phyloP scores from a whole-genome alignment of 2,329 filamentous ascomycete species.

The Tolypocladium pustulatum region DNA sequence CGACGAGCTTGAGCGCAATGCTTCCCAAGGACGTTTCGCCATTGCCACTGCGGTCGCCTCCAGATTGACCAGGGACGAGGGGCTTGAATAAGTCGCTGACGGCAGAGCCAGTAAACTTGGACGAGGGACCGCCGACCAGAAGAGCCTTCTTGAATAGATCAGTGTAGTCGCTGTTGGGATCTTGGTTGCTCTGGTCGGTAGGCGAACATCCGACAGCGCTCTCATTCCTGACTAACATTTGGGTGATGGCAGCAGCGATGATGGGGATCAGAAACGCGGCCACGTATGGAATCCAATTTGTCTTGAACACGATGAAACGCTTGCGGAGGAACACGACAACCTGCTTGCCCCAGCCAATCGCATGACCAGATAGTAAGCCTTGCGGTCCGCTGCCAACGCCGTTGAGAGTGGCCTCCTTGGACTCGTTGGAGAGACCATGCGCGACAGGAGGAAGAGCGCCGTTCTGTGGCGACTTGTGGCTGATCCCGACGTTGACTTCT shows the following conservation, averaged over 20 bases:
- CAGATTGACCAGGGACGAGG: constrained; percentile 21
- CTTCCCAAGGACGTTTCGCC: constrained; percentile 6
- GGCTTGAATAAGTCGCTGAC: constrained; percentile 27
- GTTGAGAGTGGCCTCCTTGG: not conserved
- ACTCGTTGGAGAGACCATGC: not conserved
- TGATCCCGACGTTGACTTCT: constrained; percentile 45
- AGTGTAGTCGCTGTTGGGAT: constrained; percentile 12
- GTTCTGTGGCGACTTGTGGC: constrained; percentile 8
- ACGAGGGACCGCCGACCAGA: constrained; percentile 18
- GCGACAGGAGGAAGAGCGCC: not conserved
- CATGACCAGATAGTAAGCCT: constrained; percentile 6
- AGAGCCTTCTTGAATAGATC: constrained; percentile 8
- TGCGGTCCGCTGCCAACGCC: not conserved
- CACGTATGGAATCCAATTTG: constrained; percentile 68
- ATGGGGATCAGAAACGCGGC: constrained; percentile 70
- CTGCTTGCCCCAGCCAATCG: constrained; percentile 57
- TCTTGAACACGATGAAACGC: constrained; percentile 62
- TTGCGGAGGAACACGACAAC: constrained; percentile 67
- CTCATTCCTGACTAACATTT: constrained; percentile 58
- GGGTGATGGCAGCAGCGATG: constrained; percentile 67
- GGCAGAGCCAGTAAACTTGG: constrained; percentile 23
- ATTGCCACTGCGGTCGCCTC: constrained; percentile 1
- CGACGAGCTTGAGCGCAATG: constrained; percentile 33
- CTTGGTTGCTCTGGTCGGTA: constrained; percentile 29
- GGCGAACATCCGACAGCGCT: constrained; percentile 41